Percentiles rank a stretch among this genome's conserved stretches.
These are phyloP conservation scores for Mycogone perniciosa DNA, from an alignment of 2,329 filamentous ascomycete genomes.

Conservation along the genomic window DNA sequence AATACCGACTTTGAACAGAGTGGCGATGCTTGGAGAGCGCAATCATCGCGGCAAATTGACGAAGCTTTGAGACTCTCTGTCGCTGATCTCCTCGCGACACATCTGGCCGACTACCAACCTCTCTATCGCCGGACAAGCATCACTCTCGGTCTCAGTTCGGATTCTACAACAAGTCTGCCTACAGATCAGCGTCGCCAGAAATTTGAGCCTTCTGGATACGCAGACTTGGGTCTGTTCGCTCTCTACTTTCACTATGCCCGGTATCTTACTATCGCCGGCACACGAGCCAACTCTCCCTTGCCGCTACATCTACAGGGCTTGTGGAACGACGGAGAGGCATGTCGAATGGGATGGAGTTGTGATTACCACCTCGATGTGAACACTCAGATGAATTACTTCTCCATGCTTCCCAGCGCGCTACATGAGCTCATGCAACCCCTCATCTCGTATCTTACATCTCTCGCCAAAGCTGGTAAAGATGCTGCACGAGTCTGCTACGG, in stretches of 20 bases:
- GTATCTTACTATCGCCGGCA: slow-evolving; percentile 10
- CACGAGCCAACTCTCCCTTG: slow-evolving; percentile 7
- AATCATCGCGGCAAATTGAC: slow-evolving; percentile 1
- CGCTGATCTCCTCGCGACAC: slow-evolving; percentile 2
- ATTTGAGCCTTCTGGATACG: slow-evolving; percentile 8
- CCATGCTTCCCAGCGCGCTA: slow-evolving; percentile 2
- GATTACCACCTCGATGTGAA: slow-evolving; percentile 12
- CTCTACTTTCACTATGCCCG: slow-evolving; percentile 11
- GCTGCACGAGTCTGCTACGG: slow-evolving; percentile 8
- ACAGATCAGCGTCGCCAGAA: slow-evolving; percentile 3
- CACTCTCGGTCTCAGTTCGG: background rate
- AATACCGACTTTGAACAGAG: slow-evolving; percentile 7
- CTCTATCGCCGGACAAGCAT: slow-evolving; percentile 7
- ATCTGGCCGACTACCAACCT: slow-evolving; percentile 7
- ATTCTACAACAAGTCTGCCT: background rate
- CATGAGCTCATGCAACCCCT: slow-evolving; percentile 8
- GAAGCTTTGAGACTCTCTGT: background rate
- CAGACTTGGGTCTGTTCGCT: slow-evolving; percentile 6
- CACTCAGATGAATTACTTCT: slow-evolving; percentile 13
- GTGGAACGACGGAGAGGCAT: slow-evolving; percentile 12
- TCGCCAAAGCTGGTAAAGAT: slow-evolving; percentile 2
- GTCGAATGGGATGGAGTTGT: slow-evolving; percentile 13
- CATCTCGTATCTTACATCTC: background rate
- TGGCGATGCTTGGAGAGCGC: background rate
- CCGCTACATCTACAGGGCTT: slow-evolving; percentile 9